Base-by-base conservation (phyloP, 306 rosid genomes). In the Citrullus mucosospermus region DNA sequence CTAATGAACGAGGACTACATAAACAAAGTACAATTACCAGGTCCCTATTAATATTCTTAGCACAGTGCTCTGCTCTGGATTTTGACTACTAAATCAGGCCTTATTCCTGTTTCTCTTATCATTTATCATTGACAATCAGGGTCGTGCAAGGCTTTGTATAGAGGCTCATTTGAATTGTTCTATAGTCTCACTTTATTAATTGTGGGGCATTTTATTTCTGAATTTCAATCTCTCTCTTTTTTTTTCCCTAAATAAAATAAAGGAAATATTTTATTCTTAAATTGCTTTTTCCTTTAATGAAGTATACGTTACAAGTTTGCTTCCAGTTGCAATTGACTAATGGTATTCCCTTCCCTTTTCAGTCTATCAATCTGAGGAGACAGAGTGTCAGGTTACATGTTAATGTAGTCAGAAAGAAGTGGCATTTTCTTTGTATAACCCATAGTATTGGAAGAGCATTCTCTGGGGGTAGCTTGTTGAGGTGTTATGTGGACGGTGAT, bases 401-500 rank as follows among this genome's bases (percentile, higher is more conserved):
- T 62, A 95, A 86, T 81, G 51, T 95, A 63, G 83, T 85, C 58
- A 84, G 86, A 84, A 89, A 85, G 91, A 91, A 92, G 81, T 95
- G 98, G 98, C 96, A 95, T 87, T 95, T 90, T 80, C 89, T 92
- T 81, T 95, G 97, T 86, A 74, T 95, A 83, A 91, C 97, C 59
- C 98, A 95, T 78, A 92, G 97, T 87, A 92, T 95, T 78, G 98
- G 98, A 82, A 91, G 98, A 84, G 92, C 98, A 75, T 95, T 95
- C 86, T 95, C 97, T 25, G 97, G 93, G 25, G 97, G 98, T 85
- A 95, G 98, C 88, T 84, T 92, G 86, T 81, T 95, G 84, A 89
- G 89, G 85, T 95, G 93, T 85, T 91, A 90, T 73, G 82, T 95
- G 83, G 97, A 95, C 82, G 98, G 97, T 77, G 85, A 82, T 83